phyloP scores from a whole-genome alignment of 1,284 basidiomycete species.

The Sanguinoderma infundibulare region DNA sequence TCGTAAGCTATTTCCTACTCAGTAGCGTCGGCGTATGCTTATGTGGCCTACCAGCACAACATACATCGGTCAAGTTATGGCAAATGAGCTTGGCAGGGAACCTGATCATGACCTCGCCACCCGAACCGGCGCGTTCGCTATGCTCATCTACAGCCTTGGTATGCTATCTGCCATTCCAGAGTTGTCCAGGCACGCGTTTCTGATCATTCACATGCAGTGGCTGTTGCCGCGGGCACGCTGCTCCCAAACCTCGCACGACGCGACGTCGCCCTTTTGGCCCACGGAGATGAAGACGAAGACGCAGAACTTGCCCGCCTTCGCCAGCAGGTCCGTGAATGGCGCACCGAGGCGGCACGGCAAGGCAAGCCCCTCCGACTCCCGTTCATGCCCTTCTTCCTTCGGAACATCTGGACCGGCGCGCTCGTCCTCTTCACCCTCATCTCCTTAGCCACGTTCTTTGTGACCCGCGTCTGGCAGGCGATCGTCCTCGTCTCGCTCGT shows the following conservation, averaged over 20 bases:
- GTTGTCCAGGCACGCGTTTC: conserved; percentile 5
- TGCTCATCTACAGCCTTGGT: conserved; percentile 92
- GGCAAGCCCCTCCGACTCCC: conserved; percentile 79
- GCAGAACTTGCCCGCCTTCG: conserved; percentile 71
- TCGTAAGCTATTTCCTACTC: conserved; percentile 52
- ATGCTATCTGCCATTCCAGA: conserved; percentile 22
- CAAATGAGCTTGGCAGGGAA: conserved; percentile 69
- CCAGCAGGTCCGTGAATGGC: conserved; percentile 79
- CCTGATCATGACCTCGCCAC: conserved; percentile 85
- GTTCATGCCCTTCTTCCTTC: conserved; percentile 84
- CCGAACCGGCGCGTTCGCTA: conserved; percentile 85
- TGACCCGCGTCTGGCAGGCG: conserved; percentile 79
- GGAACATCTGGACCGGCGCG: conserved; percentile 92
- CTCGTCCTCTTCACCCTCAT: conserved; percentile 79
- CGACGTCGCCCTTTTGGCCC: conserved; percentile 75
- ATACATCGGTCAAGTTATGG: conserved; percentile 92
- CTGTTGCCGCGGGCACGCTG: conserved; percentile 81
- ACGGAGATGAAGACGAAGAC: conserved; percentile 74
- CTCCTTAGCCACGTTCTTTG: conserved; percentile 85
- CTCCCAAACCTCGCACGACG: conserved; percentile 84
- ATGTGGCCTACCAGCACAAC: conserved; percentile 63
- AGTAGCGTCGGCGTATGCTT: conserved; percentile 2
- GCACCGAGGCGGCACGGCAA: conserved; percentile 74
- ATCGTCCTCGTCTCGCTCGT: conserved; percentile 82
- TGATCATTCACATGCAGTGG: conserved; percentile 54